A percentile compares a stretch with the other conserved stretches of the same genome.
These are phyloP conservation scores for Amauroascus niger DNA, from an alignment of 2,329 filamentous ascomycete species.

Conservation along the genomic window DNA sequence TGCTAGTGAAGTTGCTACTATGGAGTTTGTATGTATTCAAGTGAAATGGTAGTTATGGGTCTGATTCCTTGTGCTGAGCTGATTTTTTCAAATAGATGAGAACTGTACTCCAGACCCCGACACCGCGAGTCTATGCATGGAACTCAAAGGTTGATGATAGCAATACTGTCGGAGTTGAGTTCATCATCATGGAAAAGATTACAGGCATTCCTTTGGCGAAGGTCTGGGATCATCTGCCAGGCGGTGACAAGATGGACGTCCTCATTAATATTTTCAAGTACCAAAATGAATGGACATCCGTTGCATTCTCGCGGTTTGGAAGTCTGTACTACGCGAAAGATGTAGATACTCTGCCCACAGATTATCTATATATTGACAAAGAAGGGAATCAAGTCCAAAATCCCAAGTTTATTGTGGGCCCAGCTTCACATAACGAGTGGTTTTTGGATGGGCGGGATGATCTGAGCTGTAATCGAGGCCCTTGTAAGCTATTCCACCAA, in stretches of 20 bases:
- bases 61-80: no score
- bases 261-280: constrained; percentile 23
- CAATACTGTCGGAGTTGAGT: constrained; percentile 36
- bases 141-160: constrained; percentile 22
- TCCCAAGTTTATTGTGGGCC: constrained; percentile 30
- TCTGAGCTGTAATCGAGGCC: constrained; percentile 29
- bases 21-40: constrained; percentile 26
- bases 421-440: constrained; percentile 26
- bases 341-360: background rate
- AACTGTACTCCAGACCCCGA: constrained; percentile 34
- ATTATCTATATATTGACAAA: constrained; percentile 18
- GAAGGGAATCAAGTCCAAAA: constrained; percentile 11
- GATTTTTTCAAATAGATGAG: no score
- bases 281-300: constrained; percentile 27
- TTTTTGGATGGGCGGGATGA: constrained; percentile 26
- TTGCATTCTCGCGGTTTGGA: constrained; percentile 23
- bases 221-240: constrained; percentile 25
- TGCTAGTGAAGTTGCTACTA: constrained; percentile 34
- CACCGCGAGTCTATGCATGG: constrained; percentile 30
- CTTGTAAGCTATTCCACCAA: constrained; percentile 28
- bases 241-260: constrained; percentile 22
- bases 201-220: constrained; percentile 24
- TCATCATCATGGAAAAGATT: constrained; percentile 36
- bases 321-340: constrained; percentile 22
- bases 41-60: no score